Percentiles rank a stretch among this genome's conserved stretches.
phyloP scores from a whole-genome alignment of 768 basidiomycete genomes.

The Peribolospora baueri region DNA sequence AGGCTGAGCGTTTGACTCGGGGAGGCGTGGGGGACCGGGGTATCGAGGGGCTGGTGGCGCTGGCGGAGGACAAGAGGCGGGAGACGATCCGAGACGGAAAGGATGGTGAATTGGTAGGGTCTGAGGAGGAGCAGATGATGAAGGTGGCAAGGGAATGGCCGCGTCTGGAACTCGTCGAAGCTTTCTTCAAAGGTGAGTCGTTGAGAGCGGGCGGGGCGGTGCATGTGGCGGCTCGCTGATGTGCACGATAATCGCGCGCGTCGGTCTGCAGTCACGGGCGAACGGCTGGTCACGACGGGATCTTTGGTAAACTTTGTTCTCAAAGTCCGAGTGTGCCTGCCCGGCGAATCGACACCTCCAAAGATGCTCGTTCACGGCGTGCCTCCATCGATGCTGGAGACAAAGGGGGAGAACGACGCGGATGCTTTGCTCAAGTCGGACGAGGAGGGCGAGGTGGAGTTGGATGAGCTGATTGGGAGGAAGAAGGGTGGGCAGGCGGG shows the following conservation, averaged over 20 bases:
- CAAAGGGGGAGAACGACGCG: constrained; percentile 26
- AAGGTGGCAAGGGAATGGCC: constrained; percentile 48
- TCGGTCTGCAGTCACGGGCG: constrained; percentile 47
- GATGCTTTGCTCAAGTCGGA: constrained; percentile 16
- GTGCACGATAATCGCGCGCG: background rate
- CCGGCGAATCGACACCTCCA: constrained; percentile 18
- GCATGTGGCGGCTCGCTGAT: background rate
- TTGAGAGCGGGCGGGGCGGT: background rate
- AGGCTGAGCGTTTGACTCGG: constrained; percentile 16
- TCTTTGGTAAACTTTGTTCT: constrained; percentile 67
- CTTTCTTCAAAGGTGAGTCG: constrained; percentile 53
- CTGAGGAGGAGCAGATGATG: constrained; percentile 26
- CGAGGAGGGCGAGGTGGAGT: constrained; percentile 31
- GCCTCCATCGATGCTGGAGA: constrained; percentile 13
- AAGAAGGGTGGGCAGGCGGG: constrained; percentile 41
- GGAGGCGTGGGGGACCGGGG: constrained; percentile 4
- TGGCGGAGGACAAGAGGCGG: constrained; percentile 7
- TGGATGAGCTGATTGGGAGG: constrained; percentile 43
- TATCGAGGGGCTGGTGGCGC: constrained; percentile 8
- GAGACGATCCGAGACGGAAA: constrained; percentile 3
- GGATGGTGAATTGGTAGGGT: background rate
- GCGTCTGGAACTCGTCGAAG: constrained; percentile 50
- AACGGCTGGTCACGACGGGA: constrained; percentile 61
- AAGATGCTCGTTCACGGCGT: constrained; percentile 9
- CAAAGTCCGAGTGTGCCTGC: constrained; percentile 50